phyloP scores from a whole-genome alignment of 1,284 basidiomycete species.

The Apiotrichum sp. region DNA sequence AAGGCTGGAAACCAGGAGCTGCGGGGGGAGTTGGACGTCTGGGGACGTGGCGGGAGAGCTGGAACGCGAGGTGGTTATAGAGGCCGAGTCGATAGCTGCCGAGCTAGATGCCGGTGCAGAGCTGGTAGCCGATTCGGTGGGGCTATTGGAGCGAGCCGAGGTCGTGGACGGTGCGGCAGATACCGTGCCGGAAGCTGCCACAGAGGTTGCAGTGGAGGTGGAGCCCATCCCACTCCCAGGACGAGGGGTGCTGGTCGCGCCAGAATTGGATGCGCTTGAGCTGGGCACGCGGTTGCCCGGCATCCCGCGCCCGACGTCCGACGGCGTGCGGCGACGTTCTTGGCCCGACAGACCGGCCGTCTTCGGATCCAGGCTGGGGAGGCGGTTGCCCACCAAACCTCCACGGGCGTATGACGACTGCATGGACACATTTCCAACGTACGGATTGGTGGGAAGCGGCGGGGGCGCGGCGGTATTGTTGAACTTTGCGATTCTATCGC shows the following conservation, averaged over 20 bases:
- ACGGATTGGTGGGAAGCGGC: slow-evolving; percentile 35
- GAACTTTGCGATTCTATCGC: slow-evolving; percentile 46
- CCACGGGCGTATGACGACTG: slow-evolving; percentile 22
- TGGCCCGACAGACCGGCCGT: slow-evolving; percentile 26
- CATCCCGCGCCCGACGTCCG: slow-evolving; percentile 28
- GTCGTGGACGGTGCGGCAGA: neutral
- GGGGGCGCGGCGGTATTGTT: slow-evolving; percentile 38
- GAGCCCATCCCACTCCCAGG: no score
- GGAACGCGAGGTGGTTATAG: slow-evolving; percentile 29
- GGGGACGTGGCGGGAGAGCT: slow-evolving; percentile 28
- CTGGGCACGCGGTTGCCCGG: slow-evolving; percentile 42
- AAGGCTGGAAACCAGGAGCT: slow-evolving; percentile 27
- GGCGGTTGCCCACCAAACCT: slow-evolving; percentile 41
- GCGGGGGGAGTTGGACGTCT: slow-evolving; percentile 20
- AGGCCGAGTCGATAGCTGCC: slow-evolving; percentile 17
- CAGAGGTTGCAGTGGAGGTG: no score
- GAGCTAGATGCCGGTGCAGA: slow-evolving; percentile 8
- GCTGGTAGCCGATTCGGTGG: slow-evolving; percentile 28
- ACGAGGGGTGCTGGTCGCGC: neutral
- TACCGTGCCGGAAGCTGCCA: neutral
- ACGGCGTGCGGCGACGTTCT: slow-evolving; percentile 24
- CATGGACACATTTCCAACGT: slow-evolving; percentile 19
- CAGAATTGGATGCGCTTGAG: neutral
- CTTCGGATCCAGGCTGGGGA: slow-evolving; percentile 41
- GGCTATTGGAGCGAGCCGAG: slow-evolving; percentile 23